Conservation (phyloP, 2,329 filamentous ascomycete genomes). For the Thielaviopsis musarum region DNA sequence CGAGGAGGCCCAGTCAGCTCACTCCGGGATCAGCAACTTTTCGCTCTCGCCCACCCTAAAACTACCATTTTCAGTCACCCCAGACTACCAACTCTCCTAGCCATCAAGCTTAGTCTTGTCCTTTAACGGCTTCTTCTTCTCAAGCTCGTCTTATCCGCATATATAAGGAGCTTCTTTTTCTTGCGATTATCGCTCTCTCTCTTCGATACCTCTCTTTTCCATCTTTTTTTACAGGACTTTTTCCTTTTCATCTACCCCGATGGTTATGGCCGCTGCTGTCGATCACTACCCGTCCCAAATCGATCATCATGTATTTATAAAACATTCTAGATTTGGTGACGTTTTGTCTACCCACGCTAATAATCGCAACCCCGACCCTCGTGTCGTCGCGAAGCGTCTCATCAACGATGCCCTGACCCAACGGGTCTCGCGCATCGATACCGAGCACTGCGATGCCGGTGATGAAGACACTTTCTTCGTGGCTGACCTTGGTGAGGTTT, state of each 20-base stretch:
- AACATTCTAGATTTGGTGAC: conserved; percentile 24
- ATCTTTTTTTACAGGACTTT: conserved; percentile 6
- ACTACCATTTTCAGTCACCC: conserved; percentile 34
- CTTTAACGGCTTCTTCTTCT: conserved; percentile 14
- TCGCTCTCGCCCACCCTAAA: conserved; percentile 92
- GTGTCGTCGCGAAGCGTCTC: conserved; percentile 48
- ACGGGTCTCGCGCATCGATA: conserved; percentile 69
- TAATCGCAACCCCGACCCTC: conserved; percentile 13
- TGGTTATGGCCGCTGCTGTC: conserved; percentile 48
- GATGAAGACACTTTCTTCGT: conserved; percentile 98
- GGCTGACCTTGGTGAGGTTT: conserved; percentile 93
- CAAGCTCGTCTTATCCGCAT: conserved; percentile 10
- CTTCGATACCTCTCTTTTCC: neutral
- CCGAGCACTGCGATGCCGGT: conserved; percentile 74
- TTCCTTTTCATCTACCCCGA: conserved; percentile 21
- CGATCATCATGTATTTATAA: conserved; percentile 33
- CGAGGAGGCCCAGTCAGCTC: conserved; percentile 93
- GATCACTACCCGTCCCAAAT: conserved; percentile 34
- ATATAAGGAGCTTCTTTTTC: conserved; percentile 8
- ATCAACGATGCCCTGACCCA: conserved; percentile 76
- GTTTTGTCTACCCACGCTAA: neutral
- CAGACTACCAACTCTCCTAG: conserved; percentile 6
- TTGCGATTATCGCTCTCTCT: conserved; percentile 4
- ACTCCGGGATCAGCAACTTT: conserved; percentile 80
- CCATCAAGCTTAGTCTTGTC: conserved; percentile 7